Base-by-base conservation (phyloP, 805 yeast genomes). In the Cyberlindnera euphorbiiphila region DNA sequence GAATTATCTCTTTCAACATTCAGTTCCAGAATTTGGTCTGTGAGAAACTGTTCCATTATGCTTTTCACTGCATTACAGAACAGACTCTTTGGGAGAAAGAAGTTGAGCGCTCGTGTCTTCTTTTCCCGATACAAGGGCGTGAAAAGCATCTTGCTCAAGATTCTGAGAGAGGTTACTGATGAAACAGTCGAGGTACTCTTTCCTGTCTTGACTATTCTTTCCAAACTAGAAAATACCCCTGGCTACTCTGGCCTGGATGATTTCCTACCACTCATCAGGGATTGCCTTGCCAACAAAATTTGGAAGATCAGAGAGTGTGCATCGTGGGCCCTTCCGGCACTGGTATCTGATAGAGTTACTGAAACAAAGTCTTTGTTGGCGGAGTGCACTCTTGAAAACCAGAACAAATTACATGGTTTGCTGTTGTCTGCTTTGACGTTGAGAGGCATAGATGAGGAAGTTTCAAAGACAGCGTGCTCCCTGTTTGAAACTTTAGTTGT, bases 281-380 rank as follows among this genome's bases (percentile, higher is more conserved):
- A 51, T 14, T 70, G 81, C 44, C 61, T 89, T 21, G 63, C 64
- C 1, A 73, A 76, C 42, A 60, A 59, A 29, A 65, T 70, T 38
- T 91, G 96, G 96, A 87, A 87, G 50, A 71, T 93, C 8, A 71
- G 98, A 45, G 96, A 89, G 53, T 74, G 85, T 75, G 84, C 95
- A 0, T 85, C 96, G 0, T 69, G 79, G 52, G 74, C 87, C 5
- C 51, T 85, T 2, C 74, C 81, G 0, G 61, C 80, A 0, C 57
- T 81, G 32, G 56, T 74, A 1, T 64, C 60, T 1, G 54, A 61
- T 8, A 50, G 61, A 3, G 40, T 50, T 2, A 46, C 47, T 4
- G 66, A 66, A 23, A 51, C 67, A 6, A 22, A 33, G 4, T 24
- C 37, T 0, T 46, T 72, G 8, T 30, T 66, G 10, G 26, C 34